Percentiles rank a stretch among this genome's conserved stretches.
phyloP scores from a whole-genome alignment of 257 asterid genomes.

The Rubia yunnanensis region DNA sequence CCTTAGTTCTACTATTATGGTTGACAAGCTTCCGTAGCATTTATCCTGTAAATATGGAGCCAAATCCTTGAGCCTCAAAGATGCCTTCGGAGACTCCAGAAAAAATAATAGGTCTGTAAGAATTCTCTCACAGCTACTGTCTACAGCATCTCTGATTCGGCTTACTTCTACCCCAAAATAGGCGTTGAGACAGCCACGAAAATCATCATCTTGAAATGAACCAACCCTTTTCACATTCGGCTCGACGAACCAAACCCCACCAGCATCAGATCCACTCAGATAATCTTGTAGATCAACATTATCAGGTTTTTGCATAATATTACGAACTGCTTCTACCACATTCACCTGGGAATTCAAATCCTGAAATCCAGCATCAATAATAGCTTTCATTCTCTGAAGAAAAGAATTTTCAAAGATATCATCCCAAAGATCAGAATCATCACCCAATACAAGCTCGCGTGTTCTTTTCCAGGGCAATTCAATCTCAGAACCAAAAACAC shows the following conservation, averaged over 20 bases:
- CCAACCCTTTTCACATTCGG: slow-evolving; percentile 49
- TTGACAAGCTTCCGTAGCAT: slow-evolving; percentile 64
- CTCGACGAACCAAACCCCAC: slow-evolving; percentile 91
- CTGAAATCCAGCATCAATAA: slow-evolving; percentile 60
- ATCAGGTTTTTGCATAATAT: slow-evolving; percentile 39
- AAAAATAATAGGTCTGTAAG: slow-evolving; percentile 78
- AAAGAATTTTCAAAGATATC: slow-evolving; percentile 94
- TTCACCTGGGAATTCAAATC: slow-evolving; percentile 56
- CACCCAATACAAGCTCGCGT: slow-evolving; percentile 90
- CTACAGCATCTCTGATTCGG: slow-evolving; percentile 83
- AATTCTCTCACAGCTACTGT: slow-evolving; percentile 66
- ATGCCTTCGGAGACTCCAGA: slow-evolving; percentile 88
- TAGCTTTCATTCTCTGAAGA: slow-evolving; percentile 81
- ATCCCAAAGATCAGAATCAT: slow-evolving; percentile 94
- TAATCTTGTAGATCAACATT: slow-evolving; percentile 53
- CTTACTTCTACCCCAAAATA: slow-evolving; percentile 89
- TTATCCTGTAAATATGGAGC: slow-evolving; percentile 74
- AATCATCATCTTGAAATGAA: slow-evolving; percentile 62
- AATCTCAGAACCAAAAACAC: slow-evolving; percentile 95
- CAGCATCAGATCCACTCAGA: slow-evolving; percentile 46
- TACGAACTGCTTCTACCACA: slow-evolving; percentile 56
- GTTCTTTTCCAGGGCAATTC: slow-evolving; percentile 97
- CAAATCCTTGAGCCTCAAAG: slow-evolving; percentile 68
- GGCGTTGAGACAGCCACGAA: slow-evolving; percentile 58
- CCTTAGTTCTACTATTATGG: slow-evolving; percentile 54